Base-by-base conservation (phyloP, 2,329 filamentous ascomycete species). In the Aaosphaeria arxii region DNA sequence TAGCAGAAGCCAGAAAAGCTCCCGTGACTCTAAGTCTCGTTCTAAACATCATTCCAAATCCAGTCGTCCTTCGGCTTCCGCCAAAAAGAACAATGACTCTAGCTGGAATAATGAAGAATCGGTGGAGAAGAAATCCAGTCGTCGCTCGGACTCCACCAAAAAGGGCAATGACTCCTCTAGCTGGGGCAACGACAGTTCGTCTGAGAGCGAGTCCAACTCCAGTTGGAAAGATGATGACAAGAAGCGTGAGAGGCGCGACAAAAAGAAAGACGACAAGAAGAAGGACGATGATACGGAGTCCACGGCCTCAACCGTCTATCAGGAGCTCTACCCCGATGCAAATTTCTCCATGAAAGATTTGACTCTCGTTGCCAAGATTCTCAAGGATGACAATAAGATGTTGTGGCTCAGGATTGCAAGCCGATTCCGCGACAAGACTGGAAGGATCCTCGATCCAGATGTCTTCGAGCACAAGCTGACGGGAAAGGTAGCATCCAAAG, bases 391-490 rank as follows among this genome's bases (percentile, higher is more conserved):
- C 54, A 61, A 71, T 45, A 59, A 65, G 32, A 59, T 71, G 53
- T 71, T 72, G 39, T 81, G 77, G 77, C 51, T 74, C 11, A 61
- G 73, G 5, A 64, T 81, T 2, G 73, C 74, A 42, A 73, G 71
- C 44, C 63, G 66, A 28, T 80, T 80, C 65, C 73, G 66, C 46
- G 75, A 78, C 46, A 71, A 71, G 61, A 81, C 76, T 1, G 77
- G 77, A 2, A 66, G 75, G 38, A 62, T 66, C 4, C 54, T 80
- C 29, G 66, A 71, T 52, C 67, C 74, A 1, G 68, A 74, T 4
- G 68, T 74, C 24, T 67, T 77, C 32, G 63, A 68, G 54, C 66
- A 71, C 51, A 77, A 74, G 59, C 66, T 77, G 42, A 62, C 17
- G 17, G 17, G 17, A 24, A 24, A 24, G 17, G 17, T 24, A 24